phyloP scores from a whole-genome alignment of 2,329 filamentous ascomycete species.

The Tolypocladium tropicale region DNA sequence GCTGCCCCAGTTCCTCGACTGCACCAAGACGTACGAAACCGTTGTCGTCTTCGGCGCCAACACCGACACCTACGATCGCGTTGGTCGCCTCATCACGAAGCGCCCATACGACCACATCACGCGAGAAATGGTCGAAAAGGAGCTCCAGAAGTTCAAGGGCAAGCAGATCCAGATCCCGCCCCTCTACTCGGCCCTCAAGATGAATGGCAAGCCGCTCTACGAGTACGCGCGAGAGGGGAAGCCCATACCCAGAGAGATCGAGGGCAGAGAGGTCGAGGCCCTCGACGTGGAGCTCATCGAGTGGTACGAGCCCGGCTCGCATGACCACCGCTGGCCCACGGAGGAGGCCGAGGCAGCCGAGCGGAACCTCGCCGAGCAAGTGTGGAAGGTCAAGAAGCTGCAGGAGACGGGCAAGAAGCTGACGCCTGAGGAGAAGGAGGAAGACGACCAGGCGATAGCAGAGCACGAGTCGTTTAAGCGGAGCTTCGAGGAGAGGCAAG shows the following conservation, averaged over 20 bases:
- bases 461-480: constrained; percentile 48
- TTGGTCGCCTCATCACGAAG: constrained; percentile 71
- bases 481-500: constrained; percentile 47
- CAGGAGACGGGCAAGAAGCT: constrained; percentile 38
- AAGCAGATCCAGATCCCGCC: constrained; percentile 84
- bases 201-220: constrained; percentile 89
- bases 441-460: constrained; percentile 43
- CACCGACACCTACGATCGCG: constrained; percentile 84
- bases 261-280: constrained; percentile 70
- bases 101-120: constrained; percentile 75
- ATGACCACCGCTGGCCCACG: constrained; percentile 68
- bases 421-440: constrained; percentile 43
- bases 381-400: constrained; percentile 52
- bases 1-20: constrained; percentile 67
- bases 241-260: constrained; percentile 74
- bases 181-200: constrained; percentile 84
- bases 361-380: constrained; percentile 64
- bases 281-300: constrained; percentile 70
- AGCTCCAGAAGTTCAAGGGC: constrained; percentile 65
- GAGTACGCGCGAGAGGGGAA: constrained; percentile 91
- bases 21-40: constrained; percentile 89
- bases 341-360: constrained; percentile 69
- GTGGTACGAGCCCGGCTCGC: constrained; percentile 73
- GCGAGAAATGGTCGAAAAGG: constrained; percentile 64
- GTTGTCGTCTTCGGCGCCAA: constrained; percentile 82